Percentiles rank a stretch among this genome's conserved stretches.
Conservation (phyloP, 192 early-diverging fungal genomes). For the Piromyces sp. region DNA sequence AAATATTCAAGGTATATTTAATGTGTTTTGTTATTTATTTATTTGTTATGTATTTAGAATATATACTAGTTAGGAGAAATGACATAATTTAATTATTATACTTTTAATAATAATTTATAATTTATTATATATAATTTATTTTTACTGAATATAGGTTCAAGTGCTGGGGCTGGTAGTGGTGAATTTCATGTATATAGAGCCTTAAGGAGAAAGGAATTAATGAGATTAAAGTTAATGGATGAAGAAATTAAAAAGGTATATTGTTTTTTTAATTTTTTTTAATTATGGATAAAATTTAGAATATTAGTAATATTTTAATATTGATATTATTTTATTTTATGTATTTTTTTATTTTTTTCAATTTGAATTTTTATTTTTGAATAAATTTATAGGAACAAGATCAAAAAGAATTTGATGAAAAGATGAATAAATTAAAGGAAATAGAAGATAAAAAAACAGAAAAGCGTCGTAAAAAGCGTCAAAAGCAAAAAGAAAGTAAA, state of each 20-base stretch:
- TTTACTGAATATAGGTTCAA: conserved; percentile 35
- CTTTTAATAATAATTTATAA: too few species aligned
- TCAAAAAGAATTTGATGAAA: conserved; percentile 33
- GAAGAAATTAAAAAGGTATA: conserved; percentile 46
- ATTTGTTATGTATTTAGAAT: too few species aligned
- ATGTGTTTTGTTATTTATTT: not conserved
- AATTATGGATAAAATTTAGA: not conserved
- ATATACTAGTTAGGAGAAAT: too few species aligned
- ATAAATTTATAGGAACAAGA: conserved; percentile 29
- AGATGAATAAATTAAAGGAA: conserved; percentile 28
- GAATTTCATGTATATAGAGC: conserved; percentile 91
- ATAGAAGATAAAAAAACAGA: conserved; percentile 70
- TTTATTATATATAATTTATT: not conserved
- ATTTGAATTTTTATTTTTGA: not conserved
- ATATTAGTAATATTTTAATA: too few species aligned
- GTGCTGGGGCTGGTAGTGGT: conserved; percentile 85
- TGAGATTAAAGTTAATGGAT: conserved; percentile 63
- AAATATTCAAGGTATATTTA: conserved; percentile 52
- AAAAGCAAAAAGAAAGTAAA: conserved; percentile 47
- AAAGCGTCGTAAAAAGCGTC: conserved; percentile 71
- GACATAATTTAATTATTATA: too few species aligned
- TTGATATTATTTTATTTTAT: too few species aligned
- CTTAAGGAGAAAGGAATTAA: conserved; percentile 66
- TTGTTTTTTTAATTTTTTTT: not conserved
- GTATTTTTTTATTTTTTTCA: too few species aligned